These are phyloP conservation scores for Leucaena leucocephala DNA, from an alignment of 306 rosid species.

Conservation along the genomic window DNA sequence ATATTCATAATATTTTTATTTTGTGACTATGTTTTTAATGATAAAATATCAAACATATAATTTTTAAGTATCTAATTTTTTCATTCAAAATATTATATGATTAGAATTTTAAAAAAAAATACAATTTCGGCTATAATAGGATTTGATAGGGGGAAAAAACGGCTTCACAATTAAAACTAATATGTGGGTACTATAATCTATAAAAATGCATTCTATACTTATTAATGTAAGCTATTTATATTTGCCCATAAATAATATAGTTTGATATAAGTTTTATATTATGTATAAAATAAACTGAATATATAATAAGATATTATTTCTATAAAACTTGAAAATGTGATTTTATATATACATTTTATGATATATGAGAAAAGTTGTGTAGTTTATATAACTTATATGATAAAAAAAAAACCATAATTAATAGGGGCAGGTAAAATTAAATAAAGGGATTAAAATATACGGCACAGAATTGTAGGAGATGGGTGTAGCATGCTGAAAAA, in stretches of 20 bases:
- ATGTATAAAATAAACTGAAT: too few species aligned
- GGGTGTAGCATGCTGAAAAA: too few species aligned
- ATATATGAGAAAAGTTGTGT: too few species aligned
- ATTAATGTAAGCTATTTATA: too few species aligned
- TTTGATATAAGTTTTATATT: too few species aligned
- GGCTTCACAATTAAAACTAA: not conserved
- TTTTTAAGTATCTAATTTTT: not conserved
- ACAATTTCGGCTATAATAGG: not conserved
- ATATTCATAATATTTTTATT: too few species aligned
- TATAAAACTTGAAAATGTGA: too few species aligned
- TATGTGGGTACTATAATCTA: not conserved
- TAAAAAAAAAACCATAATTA: not conserved
- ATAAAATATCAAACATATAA: not conserved
- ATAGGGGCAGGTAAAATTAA: not conserved
- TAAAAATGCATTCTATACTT: not conserved
- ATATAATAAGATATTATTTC: too few species aligned
- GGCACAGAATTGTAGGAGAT: not conserved
- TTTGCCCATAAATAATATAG: too few species aligned
- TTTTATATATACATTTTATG: too few species aligned
- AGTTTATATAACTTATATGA: too few species aligned
- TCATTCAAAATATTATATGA: not conserved
- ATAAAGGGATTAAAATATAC: not conserved
- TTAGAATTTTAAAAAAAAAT: not conserved
- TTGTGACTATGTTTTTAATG: not conserved
- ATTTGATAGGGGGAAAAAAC: not conserved